These are phyloP conservation scores for Eutypella sp. DNA, from an alignment of 2,329 filamentous ascomycete genomes.

Conservation along the genomic window DNA sequence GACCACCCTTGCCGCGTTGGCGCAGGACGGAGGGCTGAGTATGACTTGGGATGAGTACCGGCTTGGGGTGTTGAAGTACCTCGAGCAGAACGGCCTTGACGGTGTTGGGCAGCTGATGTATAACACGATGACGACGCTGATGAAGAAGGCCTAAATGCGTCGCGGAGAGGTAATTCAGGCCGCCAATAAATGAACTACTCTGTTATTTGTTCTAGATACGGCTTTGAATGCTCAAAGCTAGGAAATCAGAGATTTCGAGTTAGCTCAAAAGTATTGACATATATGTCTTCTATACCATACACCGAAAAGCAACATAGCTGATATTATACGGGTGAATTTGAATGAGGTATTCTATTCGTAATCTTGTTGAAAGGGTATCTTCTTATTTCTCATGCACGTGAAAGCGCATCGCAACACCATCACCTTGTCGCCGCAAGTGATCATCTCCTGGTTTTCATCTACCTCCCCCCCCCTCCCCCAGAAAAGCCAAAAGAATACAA, in stretches of 20 bases:
- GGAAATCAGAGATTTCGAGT: too few relatives aligned
- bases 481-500: neutral
- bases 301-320: too few relatives aligned
- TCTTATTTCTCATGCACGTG: constrained; percentile 1
- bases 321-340: too few relatives aligned
- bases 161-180: constrained; percentile 20
- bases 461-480: neutral
- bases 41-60: constrained; percentile 72
- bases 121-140: constrained; percentile 74
- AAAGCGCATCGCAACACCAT: neutral
- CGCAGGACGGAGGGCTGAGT: constrained; percentile 58
- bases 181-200: neutral
- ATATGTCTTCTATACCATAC: too few relatives aligned
- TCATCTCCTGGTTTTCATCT: too few relatives aligned
- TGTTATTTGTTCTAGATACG: too few relatives aligned
- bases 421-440: too few relatives aligned
- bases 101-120: constrained; percentile 71
- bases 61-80: constrained; percentile 62
- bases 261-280: too few relatives aligned
- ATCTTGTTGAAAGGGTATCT: constrained; percentile 30
- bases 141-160: constrained; percentile 34
- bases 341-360: too few relatives aligned
- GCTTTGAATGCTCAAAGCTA: too few relatives aligned
- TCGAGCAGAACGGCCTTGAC: constrained; percentile 58
- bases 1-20: constrained; percentile 57